Conservation (phyloP, 2,329 filamentous ascomycete species). For the Camillea tinctor region DNA sequence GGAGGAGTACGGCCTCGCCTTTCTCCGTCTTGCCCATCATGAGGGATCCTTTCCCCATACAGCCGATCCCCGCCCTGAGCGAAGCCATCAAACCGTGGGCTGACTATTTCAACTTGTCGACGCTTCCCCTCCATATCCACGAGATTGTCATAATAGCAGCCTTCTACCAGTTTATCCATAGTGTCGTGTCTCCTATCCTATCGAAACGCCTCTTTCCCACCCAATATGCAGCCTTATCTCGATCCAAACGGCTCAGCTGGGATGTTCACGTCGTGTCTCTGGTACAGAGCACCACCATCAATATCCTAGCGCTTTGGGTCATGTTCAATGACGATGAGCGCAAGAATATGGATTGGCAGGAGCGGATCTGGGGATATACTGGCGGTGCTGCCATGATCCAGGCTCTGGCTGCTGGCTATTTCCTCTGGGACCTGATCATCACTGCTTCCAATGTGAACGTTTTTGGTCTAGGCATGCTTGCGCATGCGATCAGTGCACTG, state of each 20-base stretch:
- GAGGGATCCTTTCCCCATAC: constrained; percentile 71
- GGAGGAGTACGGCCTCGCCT: neutral
- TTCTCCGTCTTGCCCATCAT: constrained; percentile 42
- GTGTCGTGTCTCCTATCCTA: constrained; percentile 64
- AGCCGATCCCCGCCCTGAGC: constrained; percentile 57
- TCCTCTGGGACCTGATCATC: constrained; percentile 77
- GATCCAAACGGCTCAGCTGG: constrained; percentile 73
- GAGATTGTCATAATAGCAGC: constrained; percentile 67
- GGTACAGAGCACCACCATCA: constrained; percentile 73
- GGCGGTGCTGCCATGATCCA: constrained; percentile 71
- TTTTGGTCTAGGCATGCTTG: constrained; percentile 74
- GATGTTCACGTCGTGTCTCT: constrained; percentile 85
- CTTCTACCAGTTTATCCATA: constrained; percentile 68
- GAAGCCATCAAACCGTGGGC: constrained; percentile 62
- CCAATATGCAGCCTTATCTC: constrained; percentile 61
- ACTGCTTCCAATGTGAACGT: constrained; percentile 66
- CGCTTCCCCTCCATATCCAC: constrained; percentile 74
- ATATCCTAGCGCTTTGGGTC: constrained; percentile 69
- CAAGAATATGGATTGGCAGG: constrained; percentile 61
- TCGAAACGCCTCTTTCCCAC: constrained; percentile 61
- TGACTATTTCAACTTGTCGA: constrained; percentile 58
- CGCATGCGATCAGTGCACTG: constrained; percentile 73
- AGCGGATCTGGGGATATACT: constrained; percentile 76
- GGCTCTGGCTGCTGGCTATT: constrained; percentile 76
- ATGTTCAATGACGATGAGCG: constrained; percentile 69